Base-by-base conservation (phyloP, 495 filamentous ascomycete genomes). In the Penicillium malachiteum region DNA sequence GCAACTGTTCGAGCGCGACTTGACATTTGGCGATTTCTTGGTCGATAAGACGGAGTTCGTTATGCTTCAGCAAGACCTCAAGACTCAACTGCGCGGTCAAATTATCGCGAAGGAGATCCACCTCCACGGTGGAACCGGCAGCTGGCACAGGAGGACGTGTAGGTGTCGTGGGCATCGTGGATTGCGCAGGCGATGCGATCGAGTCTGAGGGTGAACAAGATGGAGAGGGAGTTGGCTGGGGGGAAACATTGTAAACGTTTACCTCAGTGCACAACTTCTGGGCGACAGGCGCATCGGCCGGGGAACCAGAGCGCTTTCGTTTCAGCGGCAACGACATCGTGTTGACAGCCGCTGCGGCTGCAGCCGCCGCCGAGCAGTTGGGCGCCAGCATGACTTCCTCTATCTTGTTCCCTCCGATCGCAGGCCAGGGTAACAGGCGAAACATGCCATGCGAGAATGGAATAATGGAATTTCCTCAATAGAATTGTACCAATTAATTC, bases 11-110 rank as follows among this genome's bases (percentile, higher is more conserved):
- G 58, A 97, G 81, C n/a, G 92, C 89, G 60, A 92, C 77, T 78
- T 97, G 92, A 62, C 92, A 96, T 78, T 96, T 96, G 60, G 91
- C 92, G 56, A 97, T 83, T 71, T 97, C 92, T 71, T 96, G 92
- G 68, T 97, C 90, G 71, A 98, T 96, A 54, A 96, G 79, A 13
- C 91, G 89, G 26, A 97, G 74, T 74, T 98, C 94, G 58, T 92
- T 84, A 67, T 98, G 94, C 77, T 97, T 98, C 60, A 96, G 72
- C 52, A 97, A 75, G 40, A 97, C 92, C 73, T 97, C 91, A 55
- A 95, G 83, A 61, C 89, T 87, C 70, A 98, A 85, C 71, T 97
- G 90, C 39, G 87, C 81, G 61, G 91, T 87, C 61, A 97, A 86
- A 8, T 80, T 84, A 39, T 94, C 85, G 59, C 83, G 86, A 50